These are phyloP conservation scores for Boletus rex-veris DNA, from an alignment of 768 basidiomycete genomes.

Conservation along the genomic window DNA sequence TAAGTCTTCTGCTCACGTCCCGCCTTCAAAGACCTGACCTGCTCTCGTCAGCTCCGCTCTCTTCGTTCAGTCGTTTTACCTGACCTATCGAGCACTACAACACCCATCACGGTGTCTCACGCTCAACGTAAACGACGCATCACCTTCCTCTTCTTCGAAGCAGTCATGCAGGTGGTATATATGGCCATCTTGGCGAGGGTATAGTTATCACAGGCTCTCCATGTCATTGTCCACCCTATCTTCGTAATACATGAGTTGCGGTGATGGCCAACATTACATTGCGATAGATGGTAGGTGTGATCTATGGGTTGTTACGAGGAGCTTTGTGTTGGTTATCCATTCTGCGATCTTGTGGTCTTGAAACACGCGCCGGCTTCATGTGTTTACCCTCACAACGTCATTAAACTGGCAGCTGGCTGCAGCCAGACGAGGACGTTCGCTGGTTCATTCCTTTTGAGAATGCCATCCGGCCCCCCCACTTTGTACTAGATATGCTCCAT, in stretches of 20 bases:
- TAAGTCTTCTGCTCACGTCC: constrained; percentile 35
- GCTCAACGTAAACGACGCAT: constrained; percentile 81
- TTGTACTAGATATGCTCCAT: too few species aligned
- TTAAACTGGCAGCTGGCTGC: too few species aligned
- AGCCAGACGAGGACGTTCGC: too few species aligned
- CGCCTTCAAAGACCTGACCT: background rate
- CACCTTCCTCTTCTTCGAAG: constrained; percentile 85
- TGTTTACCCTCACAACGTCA: too few species aligned
- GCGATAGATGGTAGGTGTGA: too few species aligned
- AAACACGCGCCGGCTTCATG: too few species aligned
- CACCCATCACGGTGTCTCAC: constrained; percentile 62
- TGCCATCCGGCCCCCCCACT: too few species aligned
- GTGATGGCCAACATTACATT: background rate
- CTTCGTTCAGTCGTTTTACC: constrained; percentile 89
- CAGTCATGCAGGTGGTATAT: constrained; percentile 76
- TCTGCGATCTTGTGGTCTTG: too few species aligned
- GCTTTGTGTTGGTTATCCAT: too few species aligned
- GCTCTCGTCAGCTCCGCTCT: constrained; percentile 76
- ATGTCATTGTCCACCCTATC: background rate
- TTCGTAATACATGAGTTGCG: constrained; percentile 3
- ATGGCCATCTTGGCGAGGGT: constrained; percentile 82
- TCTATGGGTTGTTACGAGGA: too few species aligned
- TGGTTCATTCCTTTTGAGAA: too few species aligned
- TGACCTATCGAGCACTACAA: constrained; percentile 50
- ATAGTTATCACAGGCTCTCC: constrained; percentile 1